Evolutionary conservation across 768 basidiomycete genomes (phyloP), one percentile per base, ranked within the genome.

Genomic region (Panus rudis): DNA sequence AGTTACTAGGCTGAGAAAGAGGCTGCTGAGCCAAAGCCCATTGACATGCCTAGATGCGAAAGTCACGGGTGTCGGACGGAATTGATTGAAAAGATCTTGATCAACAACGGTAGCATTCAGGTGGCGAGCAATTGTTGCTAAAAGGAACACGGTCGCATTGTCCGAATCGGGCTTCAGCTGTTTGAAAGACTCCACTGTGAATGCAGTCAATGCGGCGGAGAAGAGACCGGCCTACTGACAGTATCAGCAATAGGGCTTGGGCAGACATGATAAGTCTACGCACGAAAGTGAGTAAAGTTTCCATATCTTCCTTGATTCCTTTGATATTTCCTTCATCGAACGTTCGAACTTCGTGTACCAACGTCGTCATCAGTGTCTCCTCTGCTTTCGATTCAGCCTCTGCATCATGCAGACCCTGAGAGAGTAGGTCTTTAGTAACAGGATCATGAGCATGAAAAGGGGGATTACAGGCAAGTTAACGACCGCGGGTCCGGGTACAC

Each of bases 201-300:
- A 45, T 8, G 37, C 43, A 3, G 43, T 45, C 19, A 45, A 14
- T 14, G 39, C 43, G 13, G 43, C 43, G 19, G 43, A 45, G 37
- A 45, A 45, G 2, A 45, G 43, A 24, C 43, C 42, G 12, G 34
- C 19, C 42, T 43, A 26, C 20, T 30, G 6, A 16, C n/a, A n/a
- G n/a, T n/a, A n/a, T n/a, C n/a, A n/a, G n/a, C n/a, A n/a, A n/a
- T n/a, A n/a, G n/a, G n/a, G n/a, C n/a, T n/a, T 17, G 14, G 16
- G 6, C n/a, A 23, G 26, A 13, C 4, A 7, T 41, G 26, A 41
- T n/a, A 20, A 11, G 6, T 12, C 10, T 6, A 24, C 38, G 11
- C 21, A 45, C 43, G 24, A 32, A 17, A 14, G 33, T 30, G n/a
- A 39, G 27, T 13, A 45, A 31, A 11, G 43, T 27, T 39, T 45